A percentile compares a stretch with the other conserved stretches of the same genome.
These are phyloP conservation scores for Fusarium dimerum DNA, from an alignment of 2,329 filamentous ascomycete genomes.

Conservation along the genomic window DNA sequence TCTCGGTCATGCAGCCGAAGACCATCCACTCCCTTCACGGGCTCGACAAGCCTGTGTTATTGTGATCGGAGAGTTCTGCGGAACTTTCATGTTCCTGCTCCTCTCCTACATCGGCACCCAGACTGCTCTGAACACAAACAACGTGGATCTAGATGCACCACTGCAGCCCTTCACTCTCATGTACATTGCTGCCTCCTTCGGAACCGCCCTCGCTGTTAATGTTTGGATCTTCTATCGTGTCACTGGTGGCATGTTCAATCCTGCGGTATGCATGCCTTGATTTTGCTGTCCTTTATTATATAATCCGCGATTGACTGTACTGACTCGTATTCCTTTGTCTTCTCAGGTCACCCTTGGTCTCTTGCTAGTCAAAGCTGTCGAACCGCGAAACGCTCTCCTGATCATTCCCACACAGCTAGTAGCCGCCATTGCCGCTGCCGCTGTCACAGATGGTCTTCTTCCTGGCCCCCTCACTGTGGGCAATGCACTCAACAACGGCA, in stretches of 20 bases:
- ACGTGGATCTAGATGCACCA: constrained; percentile 25
- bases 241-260: constrained; percentile 54
- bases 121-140: constrained; percentile 37
- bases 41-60: constrained; percentile 41
- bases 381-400: constrained; percentile 50
- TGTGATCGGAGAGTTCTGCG: constrained; percentile 52
- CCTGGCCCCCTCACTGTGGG: constrained; percentile 56
- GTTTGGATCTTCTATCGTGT: constrained; percentile 60
- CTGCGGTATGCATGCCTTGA: constrained; percentile 41
- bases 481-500: constrained; percentile 55
- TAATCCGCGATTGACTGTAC: not conserved
- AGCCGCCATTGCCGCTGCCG: constrained; percentile 60
- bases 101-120: constrained; percentile 43
- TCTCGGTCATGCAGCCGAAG: constrained; percentile 1
- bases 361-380: constrained; percentile 58
- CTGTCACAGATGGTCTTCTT: constrained; percentile 57
- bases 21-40: constrained; percentile 6
- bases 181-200: constrained; percentile 53
- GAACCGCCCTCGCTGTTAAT: constrained; percentile 51
- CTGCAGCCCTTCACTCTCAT: constrained; percentile 41
- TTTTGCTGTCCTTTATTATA: not conserved
- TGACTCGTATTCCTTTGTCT: not conserved
- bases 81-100: constrained; percentile 55
- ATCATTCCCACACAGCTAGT: constrained; percentile 60
- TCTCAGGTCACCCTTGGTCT: constrained; percentile 57